phyloP scores from a whole-genome alignment of 306 rosid genomes.

The Castanea crenata region DNA sequence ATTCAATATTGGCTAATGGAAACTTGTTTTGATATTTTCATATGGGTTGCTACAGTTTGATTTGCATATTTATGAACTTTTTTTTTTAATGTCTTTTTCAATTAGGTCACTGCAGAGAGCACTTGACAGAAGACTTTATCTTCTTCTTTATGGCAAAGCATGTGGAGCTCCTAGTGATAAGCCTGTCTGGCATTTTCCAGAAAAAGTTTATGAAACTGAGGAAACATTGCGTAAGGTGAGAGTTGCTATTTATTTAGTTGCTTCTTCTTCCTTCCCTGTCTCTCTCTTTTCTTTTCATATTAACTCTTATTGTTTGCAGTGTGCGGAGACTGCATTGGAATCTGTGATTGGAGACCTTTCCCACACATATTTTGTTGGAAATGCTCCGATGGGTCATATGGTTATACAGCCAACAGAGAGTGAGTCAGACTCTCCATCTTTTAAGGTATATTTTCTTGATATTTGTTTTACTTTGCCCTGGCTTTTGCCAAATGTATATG shows the following conservation, averaged over 20 bases:
- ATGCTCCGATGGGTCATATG: constrained; percentile 93
- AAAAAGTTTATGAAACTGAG: constrained; percentile 73
- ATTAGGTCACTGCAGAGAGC: constrained; percentile 88
- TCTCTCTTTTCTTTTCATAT: background rate
- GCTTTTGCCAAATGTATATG: background rate
- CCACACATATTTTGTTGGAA: constrained; percentile 87
- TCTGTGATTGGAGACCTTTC: constrained; percentile 81
- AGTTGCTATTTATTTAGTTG: constrained; percentile 8
- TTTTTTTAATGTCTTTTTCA: constrained; percentile 14
- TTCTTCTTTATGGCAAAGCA: constrained; percentile 53
- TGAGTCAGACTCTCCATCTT: constrained; percentile 35
- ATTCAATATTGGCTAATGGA: too few relatives aligned
- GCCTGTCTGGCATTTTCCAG: constrained; percentile 87
- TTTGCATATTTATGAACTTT: constrained; percentile 2
- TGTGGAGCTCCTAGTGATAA: constrained; percentile 55
- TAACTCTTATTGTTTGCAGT: constrained; percentile 41
- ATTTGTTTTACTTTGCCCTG: background rate
- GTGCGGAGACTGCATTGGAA: constrained; percentile 83
- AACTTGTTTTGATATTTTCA: background rate
- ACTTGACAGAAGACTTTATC: constrained; percentile 87
- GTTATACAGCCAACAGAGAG: constrained; percentile 48
- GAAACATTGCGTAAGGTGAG: constrained; percentile 74
- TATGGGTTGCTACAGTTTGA: background rate
- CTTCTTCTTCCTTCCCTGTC: background rate
- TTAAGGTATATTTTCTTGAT: constrained; percentile 50